Base-by-base conservation (phyloP, 2,329 filamentous ascomycete species). In the Epichloe amarillans region DNA sequence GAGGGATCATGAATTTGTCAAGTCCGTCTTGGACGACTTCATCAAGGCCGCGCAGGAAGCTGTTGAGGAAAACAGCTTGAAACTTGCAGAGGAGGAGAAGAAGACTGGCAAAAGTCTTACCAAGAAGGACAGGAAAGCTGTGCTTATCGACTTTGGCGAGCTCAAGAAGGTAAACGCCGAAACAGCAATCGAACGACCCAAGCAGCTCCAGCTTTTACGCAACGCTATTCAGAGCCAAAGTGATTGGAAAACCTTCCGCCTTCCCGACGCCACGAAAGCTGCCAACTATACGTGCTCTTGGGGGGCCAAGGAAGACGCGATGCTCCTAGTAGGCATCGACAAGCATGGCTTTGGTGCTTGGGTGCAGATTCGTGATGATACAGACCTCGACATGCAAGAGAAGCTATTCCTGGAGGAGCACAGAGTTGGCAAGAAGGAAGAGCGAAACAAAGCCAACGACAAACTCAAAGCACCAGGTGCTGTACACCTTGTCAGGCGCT, bases 391-490 rank as follows among this genome's bases (percentile, higher is more conserved):
- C 8, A 83, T 98, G 71, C 72, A 74, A 2, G 89, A 95, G 60
- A 97, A 96, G 62, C 87, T 97, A 64, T 98, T 95, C 70, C 72
- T 98, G 1, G 93, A 98, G 64, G 94, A 98, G 66, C 90, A 97
- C 65, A 86, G 91, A n/a, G 91, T 97, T 17, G 93, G 95, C 66
- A 93, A 94, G 70, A 97, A 97, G 65, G 90, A 93, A 61, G 89
- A 96, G 66, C 84, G 93, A 37, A 86, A 75, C 61, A 88, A 88
- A 61, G 80, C 72, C 15, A 84, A 88, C 17, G 85, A 84, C 51
- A 83, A 84, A 54, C 86, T 87, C 37, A 94, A 95, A 61, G 95
- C 91, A 3, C 93, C 93, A 4, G 93, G 93, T n/a, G 91, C 93
- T 21, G 93, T 98, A 30, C 93, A 98, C 64, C 81, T 98, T 43